Base-by-base conservation (phyloP, 306 rosid species). In the Heteromeles arbutifolia region DNA sequence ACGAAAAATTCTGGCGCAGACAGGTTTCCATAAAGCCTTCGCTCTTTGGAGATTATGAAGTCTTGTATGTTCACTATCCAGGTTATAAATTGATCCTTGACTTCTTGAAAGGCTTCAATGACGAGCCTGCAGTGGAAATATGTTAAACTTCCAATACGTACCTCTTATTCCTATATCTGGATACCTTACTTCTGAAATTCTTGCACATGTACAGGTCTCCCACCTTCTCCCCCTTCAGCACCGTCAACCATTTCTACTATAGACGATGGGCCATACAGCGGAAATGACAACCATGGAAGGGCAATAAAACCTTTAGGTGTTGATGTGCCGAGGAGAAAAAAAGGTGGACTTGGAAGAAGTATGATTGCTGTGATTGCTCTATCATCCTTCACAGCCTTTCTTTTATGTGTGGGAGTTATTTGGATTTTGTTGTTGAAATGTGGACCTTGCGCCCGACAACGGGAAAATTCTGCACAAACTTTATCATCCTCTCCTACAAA, bases 171-270 rank as follows among this genome's bases (percentile, higher is more conserved):
- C 63, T 45, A 11, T 9, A 21, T 67, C 37, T 72, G 63, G 69
- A 76, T 68, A 15, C 74, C 70, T 80, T 66, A 62, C 65, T 70
- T 82, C 75, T 69, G 70, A 70, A 66, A 52, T 34, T 73, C 70
- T 77, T 74, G 28, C 58, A 39, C 64, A 37, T 65, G n/a, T 76
- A 81, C 91, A 94, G 98, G 97, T 79, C 97, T 95, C 83, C 99
- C 99, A 37, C 97, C 97, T 19, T 95, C 98, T 82, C 97, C 99
- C 54, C 99, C 99, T 34, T 77, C 88, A 57, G 82, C 75, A 11
- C 84, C 95, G 79, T 83, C 81, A 17, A 75, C 82, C 83, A 77
- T 80, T 80, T 84, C 93, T 32, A 57, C 80, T 45, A 73, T 76
- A 64, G 96, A 95, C 43, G 86, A 85, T 32, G 92, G 92, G 29